Evolutionary conservation across 805 yeast genomes (phyloP).

Genomic region (Cyberlindnera bimundalis): DNA sequence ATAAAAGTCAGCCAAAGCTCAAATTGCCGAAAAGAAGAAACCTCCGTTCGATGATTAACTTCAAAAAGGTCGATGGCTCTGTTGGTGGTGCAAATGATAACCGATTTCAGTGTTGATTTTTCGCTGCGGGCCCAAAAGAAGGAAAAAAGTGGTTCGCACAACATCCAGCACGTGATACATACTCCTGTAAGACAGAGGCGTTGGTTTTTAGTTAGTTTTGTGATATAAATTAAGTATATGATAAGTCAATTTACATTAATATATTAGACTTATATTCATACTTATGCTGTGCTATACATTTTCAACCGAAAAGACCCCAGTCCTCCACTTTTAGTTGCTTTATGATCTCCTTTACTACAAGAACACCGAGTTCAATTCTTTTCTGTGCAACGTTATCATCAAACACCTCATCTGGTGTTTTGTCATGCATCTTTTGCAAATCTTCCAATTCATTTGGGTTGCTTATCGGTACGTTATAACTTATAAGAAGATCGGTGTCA

Average conservation of each 20-base stretch:
- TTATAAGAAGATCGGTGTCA: constrained; percentile 58
- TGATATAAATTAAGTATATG: too few species aligned
- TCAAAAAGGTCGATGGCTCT: too few species aligned
- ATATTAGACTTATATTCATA: too few species aligned
- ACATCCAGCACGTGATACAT: neutral
- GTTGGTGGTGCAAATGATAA: too few species aligned
- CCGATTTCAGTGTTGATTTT: constrained; percentile 8
- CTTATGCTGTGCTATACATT: too few species aligned
- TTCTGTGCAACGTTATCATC: constrained; percentile 22
- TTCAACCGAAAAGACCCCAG: constrained; percentile 44
- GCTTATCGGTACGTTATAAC: constrained; percentile 55
- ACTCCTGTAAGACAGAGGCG: too few species aligned
- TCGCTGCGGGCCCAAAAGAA: constrained; percentile 5
- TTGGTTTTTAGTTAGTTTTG: too few species aligned
- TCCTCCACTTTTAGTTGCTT: constrained; percentile 37
- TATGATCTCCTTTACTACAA: constrained; percentile 26
- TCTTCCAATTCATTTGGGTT: constrained; percentile 28
- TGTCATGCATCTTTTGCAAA: constrained; percentile 14
- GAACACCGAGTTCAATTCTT: constrained; percentile 30
- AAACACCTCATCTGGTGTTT: neutral
- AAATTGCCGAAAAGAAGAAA: too few species aligned
- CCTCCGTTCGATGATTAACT: too few species aligned
- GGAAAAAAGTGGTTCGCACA: constrained; percentile 2
- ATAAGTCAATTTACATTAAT: too few species aligned
- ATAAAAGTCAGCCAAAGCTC: too few species aligned